Conservation (phyloP, 2,329 filamentous ascomycete species). For the Botrytis tulipae region DNA sequence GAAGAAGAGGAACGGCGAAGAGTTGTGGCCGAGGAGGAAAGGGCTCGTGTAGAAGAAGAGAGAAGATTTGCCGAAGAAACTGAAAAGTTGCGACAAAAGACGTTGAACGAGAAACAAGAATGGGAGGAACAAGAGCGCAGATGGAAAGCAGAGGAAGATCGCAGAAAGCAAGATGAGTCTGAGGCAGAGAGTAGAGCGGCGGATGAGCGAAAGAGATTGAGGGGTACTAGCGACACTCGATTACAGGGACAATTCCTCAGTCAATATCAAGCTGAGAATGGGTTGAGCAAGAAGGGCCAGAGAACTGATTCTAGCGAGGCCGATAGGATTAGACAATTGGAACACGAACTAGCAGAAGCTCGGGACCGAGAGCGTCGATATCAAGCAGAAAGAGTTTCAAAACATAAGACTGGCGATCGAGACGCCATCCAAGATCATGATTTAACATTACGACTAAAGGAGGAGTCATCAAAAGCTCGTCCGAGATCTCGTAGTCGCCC, state of each 20-base stretch:
- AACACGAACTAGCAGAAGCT: constrained; percentile 67
- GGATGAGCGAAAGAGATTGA: constrained; percentile 61
- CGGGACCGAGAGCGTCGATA: constrained; percentile 66
- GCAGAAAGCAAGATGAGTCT: constrained; percentile 67
- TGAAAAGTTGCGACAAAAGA: constrained; percentile 53
- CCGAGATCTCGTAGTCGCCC: constrained; percentile 34
- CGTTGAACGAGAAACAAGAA: constrained; percentile 66
- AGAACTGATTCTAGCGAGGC: constrained; percentile 51
- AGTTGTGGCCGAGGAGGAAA: constrained; percentile 57
- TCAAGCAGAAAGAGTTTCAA: constrained; percentile 57
- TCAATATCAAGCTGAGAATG: constrained; percentile 76
- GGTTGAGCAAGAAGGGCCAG: constrained; percentile 41
- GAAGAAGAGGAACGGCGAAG: constrained; percentile 52
- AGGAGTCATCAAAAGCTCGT: constrained; percentile 32
- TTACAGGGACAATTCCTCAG: constrained; percentile 82
- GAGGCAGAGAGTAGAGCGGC: constrained; percentile 67
- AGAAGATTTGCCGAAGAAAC: constrained; percentile 65
- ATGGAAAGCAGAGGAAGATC: constrained; percentile 76
- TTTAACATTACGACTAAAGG: constrained; percentile 33
- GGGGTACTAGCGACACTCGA: constrained; percentile 61
- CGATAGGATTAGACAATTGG: constrained; percentile 74
- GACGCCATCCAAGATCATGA: constrained; percentile 36
- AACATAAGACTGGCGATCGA: constrained; percentile 34
- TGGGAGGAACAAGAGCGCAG: constrained; percentile 76
- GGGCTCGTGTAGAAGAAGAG: constrained; percentile 61